These are phyloP conservation scores for Oryza longistaminata DNA, from an alignment of 176 grass and related monocot species.

Conservation along the genomic window DNA sequence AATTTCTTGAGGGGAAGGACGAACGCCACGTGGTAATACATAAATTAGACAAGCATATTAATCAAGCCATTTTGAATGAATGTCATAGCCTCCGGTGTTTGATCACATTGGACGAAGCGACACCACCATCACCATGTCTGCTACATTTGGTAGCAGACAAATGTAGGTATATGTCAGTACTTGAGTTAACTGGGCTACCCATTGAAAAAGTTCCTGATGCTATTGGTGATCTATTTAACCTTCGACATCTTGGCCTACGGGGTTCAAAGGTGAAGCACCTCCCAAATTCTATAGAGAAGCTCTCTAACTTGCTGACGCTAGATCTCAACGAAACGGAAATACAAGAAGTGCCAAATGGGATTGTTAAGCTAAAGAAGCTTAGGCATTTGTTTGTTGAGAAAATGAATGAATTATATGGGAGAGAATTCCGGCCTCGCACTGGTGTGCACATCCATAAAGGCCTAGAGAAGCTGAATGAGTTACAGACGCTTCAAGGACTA, in stretches of 20 bases:
- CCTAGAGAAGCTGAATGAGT: not conserved
- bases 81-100: too few species aligned
- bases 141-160: not conserved
- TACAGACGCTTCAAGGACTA: constrained; percentile 25
- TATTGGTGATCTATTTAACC: constrained; percentile 27
- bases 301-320: not conserved
- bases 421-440: too few species aligned
- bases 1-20: too few species aligned
- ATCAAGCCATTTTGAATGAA: too few species aligned
- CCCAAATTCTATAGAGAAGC: not conserved
- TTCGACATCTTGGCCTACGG: constrained; percentile 24
- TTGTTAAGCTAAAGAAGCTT: not conserved
- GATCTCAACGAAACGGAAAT: not conserved
- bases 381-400: not conserved
- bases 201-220: constrained; percentile 5
- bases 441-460: not conserved
- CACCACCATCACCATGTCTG: not conserved
- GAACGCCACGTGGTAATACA: too few species aligned
- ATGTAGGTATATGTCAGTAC: constrained; percentile 11
- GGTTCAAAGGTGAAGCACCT: constrained; percentile 23
- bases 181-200: not conserved
- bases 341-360: not conserved
- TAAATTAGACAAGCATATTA: too few species aligned
- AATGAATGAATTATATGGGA: too few species aligned
- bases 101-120: too few species aligned